These are phyloP conservation scores for Eutrema japonicum DNA, from an alignment of 345 rosid genomes.

Conservation along the genomic window DNA sequence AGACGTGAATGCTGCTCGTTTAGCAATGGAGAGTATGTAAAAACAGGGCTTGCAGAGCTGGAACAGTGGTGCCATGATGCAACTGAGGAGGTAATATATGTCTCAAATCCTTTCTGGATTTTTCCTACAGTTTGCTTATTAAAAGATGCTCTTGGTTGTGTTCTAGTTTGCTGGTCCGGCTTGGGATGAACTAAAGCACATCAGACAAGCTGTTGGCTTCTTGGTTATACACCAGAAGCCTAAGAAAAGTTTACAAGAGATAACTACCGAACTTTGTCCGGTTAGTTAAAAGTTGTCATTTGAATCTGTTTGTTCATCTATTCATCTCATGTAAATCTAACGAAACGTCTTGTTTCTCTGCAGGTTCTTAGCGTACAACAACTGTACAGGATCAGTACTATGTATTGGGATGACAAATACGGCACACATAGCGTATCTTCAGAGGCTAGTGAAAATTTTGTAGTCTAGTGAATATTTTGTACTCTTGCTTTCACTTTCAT, in stretches of 20 bases:
- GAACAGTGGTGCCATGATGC: slow-evolving; percentile 89
- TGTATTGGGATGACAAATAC: slow-evolving; percentile 98
- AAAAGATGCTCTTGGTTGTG: slow-evolving; percentile 28
- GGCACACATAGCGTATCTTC: slow-evolving; percentile 91
- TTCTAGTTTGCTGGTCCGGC: slow-evolving; percentile 83
- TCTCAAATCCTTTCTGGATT: slow-evolving; percentile 15
- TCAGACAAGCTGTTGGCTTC: slow-evolving; percentile 99
- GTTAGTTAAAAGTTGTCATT: slow-evolving; percentile 46
- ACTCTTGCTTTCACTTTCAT: slow-evolving; percentile 6
- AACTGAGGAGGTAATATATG: slow-evolving; percentile 71
- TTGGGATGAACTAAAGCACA: slow-evolving; percentile 93
- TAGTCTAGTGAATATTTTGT: not conserved
- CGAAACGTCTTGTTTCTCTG: slow-evolving; percentile 30
- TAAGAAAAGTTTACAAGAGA: slow-evolving; percentile 84
- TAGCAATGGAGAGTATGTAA: slow-evolving; percentile 93
- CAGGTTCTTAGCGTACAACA: slow-evolving; percentile 97
- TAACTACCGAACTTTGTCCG: slow-evolving; percentile 91
- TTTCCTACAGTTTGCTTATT: slow-evolving; percentile 24
- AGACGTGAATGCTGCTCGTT: slow-evolving; percentile 98
- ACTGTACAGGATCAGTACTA: slow-evolving; percentile 87
- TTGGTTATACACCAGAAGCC: slow-evolving; percentile 99
- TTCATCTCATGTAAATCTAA: slow-evolving; percentile 11
- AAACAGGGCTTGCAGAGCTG: slow-evolving; percentile 89
- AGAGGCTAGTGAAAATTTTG: slow-evolving; percentile 60
- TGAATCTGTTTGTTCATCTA: not conserved